phyloP scores from a whole-genome alignment of 176 grass and related monocot species.

The Thalia dealbata region DNA sequence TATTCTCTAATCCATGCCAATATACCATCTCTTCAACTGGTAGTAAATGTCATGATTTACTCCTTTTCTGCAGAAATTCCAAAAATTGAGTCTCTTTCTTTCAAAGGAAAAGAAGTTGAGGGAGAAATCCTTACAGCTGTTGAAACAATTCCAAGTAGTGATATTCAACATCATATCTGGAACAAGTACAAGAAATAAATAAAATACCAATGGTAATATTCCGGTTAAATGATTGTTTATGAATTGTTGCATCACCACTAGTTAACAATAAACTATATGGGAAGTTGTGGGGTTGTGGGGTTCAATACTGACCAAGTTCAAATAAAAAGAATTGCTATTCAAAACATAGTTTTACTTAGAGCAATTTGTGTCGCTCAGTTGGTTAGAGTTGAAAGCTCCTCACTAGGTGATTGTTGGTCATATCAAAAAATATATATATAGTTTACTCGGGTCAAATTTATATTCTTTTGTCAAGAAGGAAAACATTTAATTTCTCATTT shows the following conservation, averaged over 20 bases:
- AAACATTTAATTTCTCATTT: neutral
- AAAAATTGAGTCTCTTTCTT: constrained; percentile 59
- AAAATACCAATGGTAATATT: constrained; percentile 68
- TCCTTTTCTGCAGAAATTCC: constrained; percentile 44
- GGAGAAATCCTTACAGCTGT: constrained; percentile 51
- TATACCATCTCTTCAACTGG: neutral
- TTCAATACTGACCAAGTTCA: too few species aligned
- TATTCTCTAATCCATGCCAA: neutral
- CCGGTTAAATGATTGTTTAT: neutral
- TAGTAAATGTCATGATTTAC: neutral
- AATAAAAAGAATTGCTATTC: too few species aligned
- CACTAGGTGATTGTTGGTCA: too few species aligned
- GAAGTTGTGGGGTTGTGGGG: too few species aligned
- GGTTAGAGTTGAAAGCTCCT: too few species aligned
- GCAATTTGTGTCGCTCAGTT: too few species aligned
- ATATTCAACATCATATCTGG: constrained; percentile 69
- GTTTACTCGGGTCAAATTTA: too few species aligned
- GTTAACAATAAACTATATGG: constrained; percentile 13
- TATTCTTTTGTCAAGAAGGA: neutral
- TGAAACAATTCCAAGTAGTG: constrained; percentile 63
- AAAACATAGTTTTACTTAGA: too few species aligned
- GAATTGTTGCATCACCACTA: neutral
- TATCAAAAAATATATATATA: too few species aligned
- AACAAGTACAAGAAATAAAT: constrained; percentile 91
- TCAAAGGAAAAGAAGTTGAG: constrained; percentile 83